phyloP scores from a whole-genome alignment of 2,329 filamentous ascomycete species.

The Aspergillus arachidicola region DNA sequence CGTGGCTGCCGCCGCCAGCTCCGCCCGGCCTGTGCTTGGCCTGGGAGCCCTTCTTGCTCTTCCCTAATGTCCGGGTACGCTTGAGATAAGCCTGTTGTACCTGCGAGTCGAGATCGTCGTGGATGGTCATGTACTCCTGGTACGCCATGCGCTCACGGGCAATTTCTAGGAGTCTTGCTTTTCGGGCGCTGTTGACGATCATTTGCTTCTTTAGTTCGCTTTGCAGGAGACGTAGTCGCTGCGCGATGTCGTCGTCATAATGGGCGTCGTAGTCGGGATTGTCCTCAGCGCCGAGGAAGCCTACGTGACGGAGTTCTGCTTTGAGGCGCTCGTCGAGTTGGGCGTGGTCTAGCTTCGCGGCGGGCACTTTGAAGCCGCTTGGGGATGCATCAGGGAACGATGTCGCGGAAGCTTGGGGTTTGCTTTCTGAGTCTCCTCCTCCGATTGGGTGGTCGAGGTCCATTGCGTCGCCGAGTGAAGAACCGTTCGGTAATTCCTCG shows the following conservation, averaged over 20 bases:
- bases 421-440: slow-evolving; percentile 39
- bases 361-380: slow-evolving; percentile 77
- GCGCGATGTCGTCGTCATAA: slow-evolving; percentile 91
- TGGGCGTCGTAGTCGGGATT: slow-evolving; percentile 83
- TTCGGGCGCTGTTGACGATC: slow-evolving; percentile 86
- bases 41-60: slow-evolving; percentile 86
- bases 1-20: slow-evolving; percentile 70
- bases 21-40: slow-evolving; percentile 61
- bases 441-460: slow-evolving; percentile 51
- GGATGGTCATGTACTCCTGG: slow-evolving; percentile 95
- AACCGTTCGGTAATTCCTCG: slow-evolving; percentile 48
- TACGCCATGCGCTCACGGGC: slow-evolving; percentile 92
- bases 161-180: slow-evolving; percentile 80
- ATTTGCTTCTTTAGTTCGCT: slow-evolving; percentile 78
- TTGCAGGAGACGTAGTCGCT: slow-evolving; percentile 83
- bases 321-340: slow-evolving; percentile 89
- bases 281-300: slow-evolving; percentile 73
- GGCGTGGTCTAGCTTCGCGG: slow-evolving; percentile 78
- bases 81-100: slow-evolving; percentile 96
- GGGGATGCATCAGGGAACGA: slow-evolving; percentile 76
- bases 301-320: slow-evolving; percentile 87
- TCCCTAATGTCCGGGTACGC: slow-evolving; percentile 89
- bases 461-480: slow-evolving; percentile 51
- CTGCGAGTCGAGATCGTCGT: slow-evolving; percentile 93
- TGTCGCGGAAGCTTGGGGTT: slow-evolving; percentile 67